Percentiles rank a stretch among this genome's conserved stretches.
Evolutionary conservation across 805 yeast species (phyloP).

Genomic region (Starmerella potacharoeniae): DNA sequence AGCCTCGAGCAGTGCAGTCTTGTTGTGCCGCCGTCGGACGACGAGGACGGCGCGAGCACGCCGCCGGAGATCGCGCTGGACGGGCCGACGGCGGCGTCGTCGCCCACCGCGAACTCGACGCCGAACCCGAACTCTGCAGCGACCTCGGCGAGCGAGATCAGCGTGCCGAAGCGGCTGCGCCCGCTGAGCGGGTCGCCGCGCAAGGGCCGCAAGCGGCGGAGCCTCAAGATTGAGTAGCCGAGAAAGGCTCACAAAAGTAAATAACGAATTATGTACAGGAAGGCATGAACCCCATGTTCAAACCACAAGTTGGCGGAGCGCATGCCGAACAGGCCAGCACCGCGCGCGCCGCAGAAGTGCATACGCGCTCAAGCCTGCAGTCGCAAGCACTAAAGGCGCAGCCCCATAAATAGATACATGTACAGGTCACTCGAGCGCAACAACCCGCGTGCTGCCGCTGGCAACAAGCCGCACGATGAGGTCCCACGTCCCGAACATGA

Average conservation of each 20-base stretch:
- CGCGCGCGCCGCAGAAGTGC: too few species aligned
- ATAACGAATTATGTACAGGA: neutral
- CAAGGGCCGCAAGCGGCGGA: neutral
- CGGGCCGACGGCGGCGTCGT: neutral
- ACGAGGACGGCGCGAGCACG: neutral
- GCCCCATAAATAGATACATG: too few species aligned
- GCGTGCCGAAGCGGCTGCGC: neutral
- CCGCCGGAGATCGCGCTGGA: neutral
- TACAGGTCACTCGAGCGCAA: neutral
- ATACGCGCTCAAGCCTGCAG: neutral
- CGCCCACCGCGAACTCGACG: neutral
- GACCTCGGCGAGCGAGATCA: neutral
- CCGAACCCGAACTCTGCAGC: too few species aligned
- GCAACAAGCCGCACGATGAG: conserved; percentile 40
- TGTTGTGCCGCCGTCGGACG: neutral
- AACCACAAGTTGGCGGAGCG: too few species aligned
- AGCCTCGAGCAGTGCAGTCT: neutral
- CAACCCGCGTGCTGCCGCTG: neutral
- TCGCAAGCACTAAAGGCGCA: neutral
- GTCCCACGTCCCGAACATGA: conserved; percentile 99
- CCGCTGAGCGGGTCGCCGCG: conserved; percentile 3
- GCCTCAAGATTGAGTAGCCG: neutral
- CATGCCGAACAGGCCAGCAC: too few species aligned
- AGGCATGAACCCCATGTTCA: neutral
- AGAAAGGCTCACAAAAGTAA: neutral